Base-by-base conservation (phyloP, 805 yeast species). In the Kodamaea restingae region DNA sequence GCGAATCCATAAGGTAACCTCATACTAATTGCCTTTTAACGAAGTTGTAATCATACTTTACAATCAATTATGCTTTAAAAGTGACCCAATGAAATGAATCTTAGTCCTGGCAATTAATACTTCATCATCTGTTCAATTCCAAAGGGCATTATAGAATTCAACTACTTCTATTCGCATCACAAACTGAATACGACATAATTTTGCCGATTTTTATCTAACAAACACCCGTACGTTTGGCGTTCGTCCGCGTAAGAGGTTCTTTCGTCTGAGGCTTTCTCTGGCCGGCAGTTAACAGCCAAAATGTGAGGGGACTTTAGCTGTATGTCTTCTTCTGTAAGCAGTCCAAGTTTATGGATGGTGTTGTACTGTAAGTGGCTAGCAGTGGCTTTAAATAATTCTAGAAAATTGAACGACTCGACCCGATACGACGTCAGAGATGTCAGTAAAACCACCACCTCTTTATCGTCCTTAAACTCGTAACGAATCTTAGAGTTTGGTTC, bases 161-260 rank as follows among this genome's bases (percentile, higher is more conserved):
- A n/a, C n/a, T n/a, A n/a, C n/a, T n/a, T n/a, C n/a, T n/a, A n/a
- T n/a, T n/a, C n/a, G n/a, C n/a, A n/a, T 36, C 18, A 42, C 55
- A 38, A 43, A 42, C 56, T 58, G 26, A 72, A 53, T 11, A 71
- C 60, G 18, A 57, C 45, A 46, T 71, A 73, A 37, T 65, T 60
- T 43, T 63, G 68, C 36, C 54, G 65, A 18, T 65, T 50, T 7
- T 52, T 45, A 44, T 72, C 77, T 25, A 74, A 43, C 11, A 75
- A 42, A 42, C 73, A 67, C 4, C 68, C 73, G 30, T 58, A 52
- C 0, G 56, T 42, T 18, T 58, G 50, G 3, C 42, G 26, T 2
- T 42, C 42, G n/a, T 37, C 29, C 5, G 57, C 43, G 41, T 25
- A 25, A 5, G 17, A 15, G 5, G 15, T 5, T 5, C 22, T 5